phyloP scores from a whole-genome alignment of 257 asterid genomes.

The Voacanga thouarsii region DNA sequence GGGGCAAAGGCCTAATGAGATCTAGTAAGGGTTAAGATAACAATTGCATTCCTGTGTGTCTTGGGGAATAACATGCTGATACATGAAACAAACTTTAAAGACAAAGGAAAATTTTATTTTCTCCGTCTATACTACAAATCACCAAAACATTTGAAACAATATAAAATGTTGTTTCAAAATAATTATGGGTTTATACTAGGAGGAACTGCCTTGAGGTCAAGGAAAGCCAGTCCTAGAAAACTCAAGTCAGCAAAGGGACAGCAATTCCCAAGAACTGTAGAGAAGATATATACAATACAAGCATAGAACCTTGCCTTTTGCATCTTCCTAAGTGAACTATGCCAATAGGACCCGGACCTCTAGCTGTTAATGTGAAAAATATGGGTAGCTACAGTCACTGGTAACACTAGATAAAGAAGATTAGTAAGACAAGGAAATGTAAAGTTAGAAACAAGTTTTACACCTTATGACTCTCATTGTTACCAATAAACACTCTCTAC shows the following conservation, averaged over 20 bases:
- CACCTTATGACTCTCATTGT: background rate
- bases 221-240: background rate
- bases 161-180: background rate
- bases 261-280: background rate
- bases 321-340: background rate
- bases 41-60: too few relatives aligned
- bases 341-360: background rate
- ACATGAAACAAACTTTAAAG: background rate
- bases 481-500: background rate
- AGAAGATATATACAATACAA: background rate
- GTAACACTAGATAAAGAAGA: background rate
- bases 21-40: too few relatives aligned
- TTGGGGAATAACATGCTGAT: background rate
- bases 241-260: background rate
- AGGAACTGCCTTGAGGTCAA: background rate
- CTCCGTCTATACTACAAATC: background rate
- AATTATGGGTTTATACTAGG: background rate
- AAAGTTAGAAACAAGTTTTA: background rate
- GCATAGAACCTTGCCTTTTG: background rate
- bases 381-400: background rate
- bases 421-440: background rate
- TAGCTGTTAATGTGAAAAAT: background rate
- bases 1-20: background rate
- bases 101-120: background rate
- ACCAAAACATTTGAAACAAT: background rate